Evolutionary conservation across 352 stramenopile species (phyloP).

Genomic region (Pythium oligandrum): DNA sequence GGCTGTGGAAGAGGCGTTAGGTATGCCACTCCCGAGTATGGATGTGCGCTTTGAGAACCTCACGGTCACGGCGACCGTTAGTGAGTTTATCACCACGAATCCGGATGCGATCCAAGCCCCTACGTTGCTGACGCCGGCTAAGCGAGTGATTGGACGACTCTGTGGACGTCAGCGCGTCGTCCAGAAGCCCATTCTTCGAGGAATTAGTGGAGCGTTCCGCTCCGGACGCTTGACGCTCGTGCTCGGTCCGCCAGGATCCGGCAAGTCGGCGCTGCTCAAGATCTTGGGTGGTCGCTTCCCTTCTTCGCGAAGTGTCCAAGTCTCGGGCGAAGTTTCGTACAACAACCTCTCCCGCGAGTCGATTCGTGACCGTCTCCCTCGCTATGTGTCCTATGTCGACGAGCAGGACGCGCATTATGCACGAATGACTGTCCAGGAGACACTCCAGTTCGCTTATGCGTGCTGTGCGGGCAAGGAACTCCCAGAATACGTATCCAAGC

Average conservation of each 20-base stretch:
- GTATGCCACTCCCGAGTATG: slow-evolving; percentile 38
- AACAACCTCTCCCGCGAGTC: slow-evolving; percentile 28
- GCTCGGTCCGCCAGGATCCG: slow-evolving; percentile 37
- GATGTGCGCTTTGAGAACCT: slow-evolving; percentile 52
- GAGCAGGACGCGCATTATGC: slow-evolving; percentile 39
- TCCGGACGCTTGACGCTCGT: slow-evolving; percentile 50
- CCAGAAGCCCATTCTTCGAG: slow-evolving; percentile 44
- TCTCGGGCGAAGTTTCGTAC: slow-evolving; percentile 40
- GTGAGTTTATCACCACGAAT: slow-evolving; percentile 5
- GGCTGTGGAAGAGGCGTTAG: slow-evolving; percentile 29
- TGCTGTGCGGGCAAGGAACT: slow-evolving; percentile 31
- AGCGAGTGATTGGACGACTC: slow-evolving; percentile 18
- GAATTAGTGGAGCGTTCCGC: slow-evolving; percentile 36
- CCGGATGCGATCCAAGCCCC: slow-evolving; percentile 20
- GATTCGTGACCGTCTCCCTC: slow-evolving; percentile 28
- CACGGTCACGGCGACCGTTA: slow-evolving; percentile 29
- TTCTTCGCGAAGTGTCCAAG: slow-evolving; percentile 34
- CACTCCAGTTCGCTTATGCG: slow-evolving; percentile 42
- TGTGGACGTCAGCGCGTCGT: slow-evolving; percentile 21
- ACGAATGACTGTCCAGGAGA: slow-evolving; percentile 47
- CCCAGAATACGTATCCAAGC: slow-evolving; percentile 35
- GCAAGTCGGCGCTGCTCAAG: slow-evolving; percentile 45
- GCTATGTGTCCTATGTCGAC: slow-evolving; percentile 46
- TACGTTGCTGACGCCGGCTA: slow-evolving; percentile 32
- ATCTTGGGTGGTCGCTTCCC: slow-evolving; percentile 47